A percentile compares a stretch with the other conserved stretches of the same genome.
Conservation (phyloP, 1,139 yeast species). For the Yamadazyma aaseri region DNA sequence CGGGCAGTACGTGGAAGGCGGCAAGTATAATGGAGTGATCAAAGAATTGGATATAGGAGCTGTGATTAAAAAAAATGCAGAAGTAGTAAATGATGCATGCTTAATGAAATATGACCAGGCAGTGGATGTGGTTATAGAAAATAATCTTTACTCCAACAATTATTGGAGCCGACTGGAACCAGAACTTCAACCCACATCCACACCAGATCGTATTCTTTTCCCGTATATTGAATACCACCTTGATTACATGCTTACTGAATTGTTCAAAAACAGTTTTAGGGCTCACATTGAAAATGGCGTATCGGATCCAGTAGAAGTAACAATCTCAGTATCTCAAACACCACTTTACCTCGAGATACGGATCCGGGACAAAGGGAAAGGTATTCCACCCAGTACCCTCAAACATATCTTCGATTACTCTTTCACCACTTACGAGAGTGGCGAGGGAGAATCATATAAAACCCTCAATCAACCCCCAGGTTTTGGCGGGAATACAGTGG, state of each 20-base stretch:
- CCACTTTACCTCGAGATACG: conserved; percentile 56
- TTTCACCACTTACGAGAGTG: conserved; percentile 69
- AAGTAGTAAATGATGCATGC: conserved; percentile 78
- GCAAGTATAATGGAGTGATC: conserved; percentile 67
- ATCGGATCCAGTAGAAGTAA: conserved; percentile 61
- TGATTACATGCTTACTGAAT: conserved; percentile 82
- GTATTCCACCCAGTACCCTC: conserved; percentile 68
- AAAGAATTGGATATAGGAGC: conserved; percentile 61
- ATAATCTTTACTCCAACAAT: conserved; percentile 30
- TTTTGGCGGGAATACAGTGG: conserved; percentile 66
- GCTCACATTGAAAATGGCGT: conserved; percentile 75
- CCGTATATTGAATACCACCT: conserved; percentile 86
- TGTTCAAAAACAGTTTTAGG: conserved; percentile 82
- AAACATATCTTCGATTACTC: conserved; percentile 79
- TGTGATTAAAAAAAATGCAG: conserved; percentile 61
- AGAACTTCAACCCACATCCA: conserved; percentile 16
- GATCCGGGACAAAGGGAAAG: conserved; percentile 85
- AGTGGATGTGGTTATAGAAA: conserved; percentile 59
- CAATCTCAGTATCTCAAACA: conserved; percentile 56
- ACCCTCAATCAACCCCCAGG: conserved; percentile 74
- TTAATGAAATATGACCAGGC: conserved; percentile 76
- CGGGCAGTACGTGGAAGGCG: conserved; percentile 27
- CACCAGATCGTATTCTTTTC: conserved; percentile 33
- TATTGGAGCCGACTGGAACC: conserved; percentile 38
- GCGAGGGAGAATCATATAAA: conserved; percentile 57